Conservation (phyloP, 2,329 filamentous ascomycete species). For the Ceratocystis ficicola region DNA sequence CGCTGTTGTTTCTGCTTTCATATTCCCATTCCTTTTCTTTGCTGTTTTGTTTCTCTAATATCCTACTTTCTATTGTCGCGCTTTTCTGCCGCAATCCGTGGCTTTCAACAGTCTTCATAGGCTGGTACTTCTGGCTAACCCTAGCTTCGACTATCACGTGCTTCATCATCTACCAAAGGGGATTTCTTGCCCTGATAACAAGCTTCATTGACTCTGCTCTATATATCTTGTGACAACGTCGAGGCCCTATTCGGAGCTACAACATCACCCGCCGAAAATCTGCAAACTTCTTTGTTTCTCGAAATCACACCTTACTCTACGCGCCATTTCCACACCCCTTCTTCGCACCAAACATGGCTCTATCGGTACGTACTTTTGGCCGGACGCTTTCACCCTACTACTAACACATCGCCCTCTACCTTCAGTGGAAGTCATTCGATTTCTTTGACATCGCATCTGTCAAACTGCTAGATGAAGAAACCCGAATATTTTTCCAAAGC, state of each 20-base stretch:
- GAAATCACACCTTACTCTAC: too few relatives aligned
- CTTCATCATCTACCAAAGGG: neutral
- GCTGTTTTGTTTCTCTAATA: too few relatives aligned
- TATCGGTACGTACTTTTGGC: constrained; percentile 17
- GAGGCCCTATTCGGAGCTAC: neutral
- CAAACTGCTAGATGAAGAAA: constrained; percentile 66
- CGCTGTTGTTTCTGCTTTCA: too few relatives aligned
- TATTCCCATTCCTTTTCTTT: too few relatives aligned
- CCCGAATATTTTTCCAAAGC: constrained; percentile 66
- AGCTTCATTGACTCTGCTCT: neutral
- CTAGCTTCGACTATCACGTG: neutral
- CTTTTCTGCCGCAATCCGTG: too few relatives aligned
- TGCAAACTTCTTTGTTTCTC: too few relatives aligned
- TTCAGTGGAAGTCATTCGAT: constrained; percentile 95
- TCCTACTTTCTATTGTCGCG: too few relatives aligned
- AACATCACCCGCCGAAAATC: neutral
- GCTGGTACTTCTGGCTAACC: neutral
- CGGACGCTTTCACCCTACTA: neutral
- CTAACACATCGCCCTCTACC: constrained; percentile 6
- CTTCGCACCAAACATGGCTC: constrained; percentile 15
- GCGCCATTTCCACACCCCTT: neutral
- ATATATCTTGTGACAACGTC: neutral
- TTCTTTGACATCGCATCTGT: constrained; percentile 95
- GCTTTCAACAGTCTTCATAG: neutral
- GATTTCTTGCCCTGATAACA: too few relatives aligned